phyloP scores from a whole-genome alignment of 805 yeast genomes.

The Nakazawaea ambrosiae region DNA sequence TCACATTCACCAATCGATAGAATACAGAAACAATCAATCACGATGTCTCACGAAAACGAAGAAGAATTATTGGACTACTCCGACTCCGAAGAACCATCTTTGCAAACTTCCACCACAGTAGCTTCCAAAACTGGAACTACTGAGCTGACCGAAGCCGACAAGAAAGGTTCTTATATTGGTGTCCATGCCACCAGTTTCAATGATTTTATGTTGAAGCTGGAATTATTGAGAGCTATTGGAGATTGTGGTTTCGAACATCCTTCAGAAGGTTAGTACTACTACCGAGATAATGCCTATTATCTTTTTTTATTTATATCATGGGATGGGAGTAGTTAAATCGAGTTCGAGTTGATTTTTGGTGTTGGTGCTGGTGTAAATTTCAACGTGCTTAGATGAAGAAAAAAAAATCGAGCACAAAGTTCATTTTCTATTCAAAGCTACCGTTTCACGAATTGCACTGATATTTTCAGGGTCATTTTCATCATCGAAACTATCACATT shows the following conservation, averaged over 20 bases:
- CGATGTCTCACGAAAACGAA: slow-evolving; percentile 94
- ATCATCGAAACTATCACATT: no score
- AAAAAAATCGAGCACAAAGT: no score
- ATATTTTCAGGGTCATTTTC: no score
- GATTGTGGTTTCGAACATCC: slow-evolving; percentile 99
- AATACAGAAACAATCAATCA: no score
- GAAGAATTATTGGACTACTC: slow-evolving; percentile 99
- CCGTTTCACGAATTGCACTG: no score
- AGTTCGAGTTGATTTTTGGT: background rate
- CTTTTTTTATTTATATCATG: background rate
- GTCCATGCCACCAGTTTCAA: slow-evolving; percentile 98
- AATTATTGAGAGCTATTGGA: slow-evolving; percentile 92
- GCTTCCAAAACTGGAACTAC: slow-evolving; percentile 39
- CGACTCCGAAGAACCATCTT: slow-evolving; percentile 93
- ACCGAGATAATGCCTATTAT: background rate
- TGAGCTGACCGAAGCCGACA: slow-evolving; percentile 48
- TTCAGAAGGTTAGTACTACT: slow-evolving; percentile 82
- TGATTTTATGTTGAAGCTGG: slow-evolving; percentile 95
- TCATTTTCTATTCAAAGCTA: no score
- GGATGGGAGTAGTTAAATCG: background rate
- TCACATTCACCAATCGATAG: no score
- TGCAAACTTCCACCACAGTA: slow-evolving; percentile 45
- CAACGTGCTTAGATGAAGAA: no score
- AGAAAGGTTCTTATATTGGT: slow-evolving; percentile 97
- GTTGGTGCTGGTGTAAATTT: no score